Percentiles rank a stretch among this genome's conserved stretches.
Conservation (phyloP, 1,139 yeast genomes). For the Hemisphaericaspora xylanilytica region DNA sequence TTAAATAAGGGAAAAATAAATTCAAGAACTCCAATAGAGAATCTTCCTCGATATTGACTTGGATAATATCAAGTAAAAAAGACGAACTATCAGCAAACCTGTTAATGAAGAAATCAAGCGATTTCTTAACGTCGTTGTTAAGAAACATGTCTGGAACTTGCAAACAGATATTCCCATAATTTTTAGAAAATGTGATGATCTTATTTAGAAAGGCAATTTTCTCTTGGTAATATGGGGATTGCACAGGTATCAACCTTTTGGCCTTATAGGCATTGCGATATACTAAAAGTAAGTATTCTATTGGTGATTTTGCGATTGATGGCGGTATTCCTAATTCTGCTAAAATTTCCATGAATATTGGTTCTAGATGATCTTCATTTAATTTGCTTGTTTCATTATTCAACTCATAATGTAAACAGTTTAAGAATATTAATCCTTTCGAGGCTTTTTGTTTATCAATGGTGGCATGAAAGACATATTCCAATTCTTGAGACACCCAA, state of each 20-base stretch:
- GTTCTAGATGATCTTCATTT: constrained; percentile 37
- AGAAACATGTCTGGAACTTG: constrained; percentile 69
- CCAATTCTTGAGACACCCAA: constrained; percentile 34
- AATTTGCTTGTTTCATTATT: constrained; percentile 24
- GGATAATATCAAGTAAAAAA: constrained; percentile 57
- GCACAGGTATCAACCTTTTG: constrained; percentile 42
- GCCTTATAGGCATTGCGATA: constrained; percentile 40
- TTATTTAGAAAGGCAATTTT: constrained; percentile 47
- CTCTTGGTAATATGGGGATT: constrained; percentile 34
- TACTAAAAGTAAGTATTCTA: constrained; percentile 45
- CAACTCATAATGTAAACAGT: constrained; percentile 39
- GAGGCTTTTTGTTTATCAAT: constrained; percentile 12
- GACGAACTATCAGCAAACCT: constrained; percentile 43
- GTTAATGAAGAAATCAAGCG: constrained; percentile 29
- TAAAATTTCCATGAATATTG: constrained; percentile 52
- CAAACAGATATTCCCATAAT: constrained; percentile 69
- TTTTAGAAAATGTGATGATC: constrained; percentile 52
- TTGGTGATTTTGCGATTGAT: constrained; percentile 27
- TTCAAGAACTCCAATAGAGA: constrained; percentile 58
- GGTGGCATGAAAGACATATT: constrained; percentile 42
- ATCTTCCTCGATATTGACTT: constrained; percentile 65
- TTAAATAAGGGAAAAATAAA: constrained; percentile 51
- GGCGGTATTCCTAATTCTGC: constrained; percentile 49
- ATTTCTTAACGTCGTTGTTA: constrained; percentile 31
- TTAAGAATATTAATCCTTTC: constrained; percentile 26